Base-by-base conservation (phyloP, 768 basidiomycete species). In the Suillus subluteus region DNA sequence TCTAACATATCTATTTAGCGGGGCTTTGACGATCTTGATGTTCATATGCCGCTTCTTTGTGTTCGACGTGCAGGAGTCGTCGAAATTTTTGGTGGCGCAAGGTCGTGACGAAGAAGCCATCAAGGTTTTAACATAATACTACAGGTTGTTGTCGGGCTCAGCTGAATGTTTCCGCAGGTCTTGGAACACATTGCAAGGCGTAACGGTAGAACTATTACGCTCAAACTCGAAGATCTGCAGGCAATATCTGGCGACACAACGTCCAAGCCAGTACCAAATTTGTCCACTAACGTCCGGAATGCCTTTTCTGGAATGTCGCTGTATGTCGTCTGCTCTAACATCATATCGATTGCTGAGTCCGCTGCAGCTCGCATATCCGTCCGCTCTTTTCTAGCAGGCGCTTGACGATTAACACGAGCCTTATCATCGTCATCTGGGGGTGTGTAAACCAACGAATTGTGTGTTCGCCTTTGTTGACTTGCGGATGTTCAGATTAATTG, bases 21-120 rank as follows among this genome's bases (percentile, higher is more conserved):
- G 85, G 18, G 74, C 73, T 26, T 67, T 88, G 61, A 87, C 86
- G 0, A 76, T 88, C 40, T 9, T 84, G 55, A 81, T 86, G 74
- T 89, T 87, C 75, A 72, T 86, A 66, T 67, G 81, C 63, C 87
- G 88, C 37, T 87, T 83, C 76, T 73, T 86, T 63, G 76, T 88
- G 32, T 88, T 90, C 68, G 83, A 82, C 67, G 78, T 89, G 62
- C 83, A 87, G 70, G 88, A 89, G 71, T 86, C 86, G 0, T 83
- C 88, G 11, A 89, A 89, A 70, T 90, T 84, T 74, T 81, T 88
- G 26, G 77, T 88, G 30, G 82, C 81, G 6, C 83, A 85, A 70
- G 86, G 87, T 32, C 82, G 82, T 50, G 87, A 90, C 69, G 79
- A 79, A 58, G 86, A 88, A 55, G 87, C 87, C 7, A 78, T 89